Conservation (phyloP, 371 early-diverging fungal genomes). For the Entomophthora muscae region DNA sequence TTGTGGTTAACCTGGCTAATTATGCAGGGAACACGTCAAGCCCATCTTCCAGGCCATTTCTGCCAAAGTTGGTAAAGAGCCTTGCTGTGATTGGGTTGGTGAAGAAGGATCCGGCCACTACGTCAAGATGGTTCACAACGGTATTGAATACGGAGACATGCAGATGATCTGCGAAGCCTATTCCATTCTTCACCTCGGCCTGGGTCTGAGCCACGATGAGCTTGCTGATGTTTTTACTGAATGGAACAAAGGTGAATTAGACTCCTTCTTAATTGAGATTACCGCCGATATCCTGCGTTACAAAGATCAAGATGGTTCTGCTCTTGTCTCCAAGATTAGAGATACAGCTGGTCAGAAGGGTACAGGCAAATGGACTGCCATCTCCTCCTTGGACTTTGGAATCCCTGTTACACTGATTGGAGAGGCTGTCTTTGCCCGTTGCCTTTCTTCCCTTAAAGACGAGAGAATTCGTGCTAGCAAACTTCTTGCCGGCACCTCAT, state of each 20-base stretch:
- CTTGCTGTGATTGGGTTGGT: conserved; percentile 99
- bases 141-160: conserved; percentile 99
- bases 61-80: conserved; percentile 69
- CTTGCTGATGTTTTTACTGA: conserved; percentile 72
- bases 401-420: conserved; percentile 91
- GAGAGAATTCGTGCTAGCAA: conserved; percentile 81
- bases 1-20: not conserved
- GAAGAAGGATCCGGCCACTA: conserved; percentile 97
- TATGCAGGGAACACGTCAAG: conserved; percentile 54
- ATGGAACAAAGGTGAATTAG: conserved; percentile 92
- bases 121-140: conserved; percentile 99
- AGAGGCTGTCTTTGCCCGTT: conserved; percentile 95
- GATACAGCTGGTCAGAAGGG: conserved; percentile 99
- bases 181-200: conserved; percentile 72
- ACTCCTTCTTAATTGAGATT: conserved; percentile 96
- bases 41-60: conserved; percentile 91
- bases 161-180: conserved; percentile 96
- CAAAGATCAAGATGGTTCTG: conserved; percentile 71
- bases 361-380: conserved; percentile 97
- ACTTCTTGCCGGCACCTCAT: conserved; percentile 57
- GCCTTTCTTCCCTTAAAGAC: conserved; percentile 86
- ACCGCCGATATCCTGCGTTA: conserved; percentile 81
- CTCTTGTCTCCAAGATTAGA: conserved; percentile 86
- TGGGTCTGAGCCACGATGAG: conserved; percentile 65
- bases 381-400: conserved; percentile 83